Percentiles rank a stretch among this genome's conserved stretches.
phyloP scores from a whole-genome alignment of 75 land plant genomes.

The Gnetum montanum region DNA sequence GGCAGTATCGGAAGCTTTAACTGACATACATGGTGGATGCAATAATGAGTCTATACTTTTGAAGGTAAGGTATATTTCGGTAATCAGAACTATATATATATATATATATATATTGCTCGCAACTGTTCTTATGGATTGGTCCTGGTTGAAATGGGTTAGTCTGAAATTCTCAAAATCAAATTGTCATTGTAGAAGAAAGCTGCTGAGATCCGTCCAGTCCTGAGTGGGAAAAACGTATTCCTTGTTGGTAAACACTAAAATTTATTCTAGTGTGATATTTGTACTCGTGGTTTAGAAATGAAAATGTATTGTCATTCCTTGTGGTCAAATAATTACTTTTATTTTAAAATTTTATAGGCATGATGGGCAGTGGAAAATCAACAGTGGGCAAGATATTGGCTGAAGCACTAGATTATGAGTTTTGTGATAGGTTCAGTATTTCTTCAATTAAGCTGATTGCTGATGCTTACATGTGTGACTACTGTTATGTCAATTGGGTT shows the following conservation, averaged over 20 bases:
- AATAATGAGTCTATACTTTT: no score
- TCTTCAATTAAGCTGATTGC: no score
- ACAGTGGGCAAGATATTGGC: conserved; percentile 80
- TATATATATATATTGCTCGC: no score
- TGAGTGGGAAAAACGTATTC: conserved; percentile 32
- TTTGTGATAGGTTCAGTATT: conserved; percentile 80
- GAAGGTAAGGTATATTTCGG: no score
- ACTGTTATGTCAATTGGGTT: no score
- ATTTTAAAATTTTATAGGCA: conserved; percentile 32
- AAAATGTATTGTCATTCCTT: not conserved
- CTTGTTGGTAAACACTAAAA: conserved; percentile 56
- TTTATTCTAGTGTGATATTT: not conserved
- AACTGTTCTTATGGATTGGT: no score
- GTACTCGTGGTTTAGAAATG: not conserved
- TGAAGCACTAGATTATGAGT: conserved; percentile 62
- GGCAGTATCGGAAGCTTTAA: no score
- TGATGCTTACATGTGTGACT: no score
- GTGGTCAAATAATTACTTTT: not conserved
- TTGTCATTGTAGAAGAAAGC: conserved; percentile 28
- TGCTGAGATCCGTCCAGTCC: conserved; percentile 18
- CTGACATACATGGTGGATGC: no score
- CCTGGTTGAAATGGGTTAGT: no score
- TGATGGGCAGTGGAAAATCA: conserved; percentile 96
- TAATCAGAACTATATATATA: no score
- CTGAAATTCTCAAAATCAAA: not conserved